These are phyloP conservation scores for Albifimbria verrucaria DNA, from an alignment of 2,329 filamentous ascomycete genomes.

Conservation along the genomic window DNA sequence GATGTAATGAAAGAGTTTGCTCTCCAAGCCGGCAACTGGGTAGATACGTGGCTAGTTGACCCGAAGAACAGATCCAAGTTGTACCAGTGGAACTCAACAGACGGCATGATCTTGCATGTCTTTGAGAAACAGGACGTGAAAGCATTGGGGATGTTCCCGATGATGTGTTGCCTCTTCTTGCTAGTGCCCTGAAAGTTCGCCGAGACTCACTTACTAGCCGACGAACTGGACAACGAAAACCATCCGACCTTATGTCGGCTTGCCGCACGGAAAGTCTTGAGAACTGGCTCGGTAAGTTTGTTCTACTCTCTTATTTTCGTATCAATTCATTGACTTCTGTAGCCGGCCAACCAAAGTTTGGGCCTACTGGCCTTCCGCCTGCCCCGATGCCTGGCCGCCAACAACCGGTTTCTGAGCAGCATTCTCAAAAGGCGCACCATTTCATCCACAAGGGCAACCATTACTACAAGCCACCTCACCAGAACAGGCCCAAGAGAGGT, in stretches of 20 bases:
- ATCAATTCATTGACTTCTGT: conserved; percentile 11
- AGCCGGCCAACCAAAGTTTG: conserved; percentile 26
- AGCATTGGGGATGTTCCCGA: conserved; percentile 25
- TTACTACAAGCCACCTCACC: conserved; percentile 14
- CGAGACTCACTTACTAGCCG: conserved; percentile 21
- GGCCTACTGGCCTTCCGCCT: conserved; percentile 23
- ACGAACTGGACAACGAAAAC: conserved; percentile 10
- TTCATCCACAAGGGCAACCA: conserved; percentile 17
- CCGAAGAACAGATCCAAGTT: conserved; percentile 28
- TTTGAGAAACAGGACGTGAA: conserved; percentile 23
- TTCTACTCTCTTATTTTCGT: not conserved
- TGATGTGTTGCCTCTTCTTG: conserved; percentile 25
- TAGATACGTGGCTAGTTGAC: conserved; percentile 30
- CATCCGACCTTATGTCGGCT: conserved; percentile 22
- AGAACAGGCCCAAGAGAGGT: not conserved
- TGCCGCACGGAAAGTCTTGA: conserved; percentile 22
- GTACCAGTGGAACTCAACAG: conserved; percentile 21
- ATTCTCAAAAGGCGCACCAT: conserved; percentile 7
- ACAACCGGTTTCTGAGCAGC: conserved; percentile 14
- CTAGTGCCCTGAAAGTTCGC: conserved; percentile 29
- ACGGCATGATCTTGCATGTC: conserved; percentile 22
- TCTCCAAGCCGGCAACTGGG: conserved; percentile 30
- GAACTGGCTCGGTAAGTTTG: conserved; percentile 34
- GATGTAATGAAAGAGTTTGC: conserved; percentile 21
- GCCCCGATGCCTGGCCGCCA: conserved; percentile 18